A percentile compares a stretch with the other conserved stretches of the same genome.
phyloP scores from a whole-genome alignment of 1,284 basidiomycete species.

The Athelia psychrophila region DNA sequence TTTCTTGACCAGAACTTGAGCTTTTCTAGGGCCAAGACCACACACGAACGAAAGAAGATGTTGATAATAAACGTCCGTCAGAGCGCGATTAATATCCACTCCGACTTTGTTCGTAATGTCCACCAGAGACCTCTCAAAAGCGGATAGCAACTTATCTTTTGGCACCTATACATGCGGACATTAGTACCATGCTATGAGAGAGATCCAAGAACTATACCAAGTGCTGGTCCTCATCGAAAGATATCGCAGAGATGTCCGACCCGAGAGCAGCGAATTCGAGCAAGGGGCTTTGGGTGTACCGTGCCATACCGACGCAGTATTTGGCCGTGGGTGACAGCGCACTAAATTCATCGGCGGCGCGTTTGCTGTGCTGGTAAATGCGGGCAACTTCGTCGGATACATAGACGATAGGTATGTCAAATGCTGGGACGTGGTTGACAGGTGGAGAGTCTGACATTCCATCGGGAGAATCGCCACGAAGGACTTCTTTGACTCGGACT shows the following conservation, averaged over 20 bases:
- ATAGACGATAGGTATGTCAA: conserved; percentile 77
- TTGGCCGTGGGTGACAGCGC: conserved; percentile 80
- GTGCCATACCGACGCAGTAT: conserved; percentile 93
- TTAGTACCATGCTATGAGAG: background rate
- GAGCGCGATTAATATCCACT: conserved; percentile 93
- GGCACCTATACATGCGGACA: conserved; percentile 57
- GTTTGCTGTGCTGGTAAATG: conserved; percentile 89
- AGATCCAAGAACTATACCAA: conserved; percentile 45
- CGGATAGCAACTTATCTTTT: conserved; percentile 77
- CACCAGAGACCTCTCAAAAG: conserved; percentile 87
- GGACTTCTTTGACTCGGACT: conserved; percentile 57
- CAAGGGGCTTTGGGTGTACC: conserved; percentile 92
- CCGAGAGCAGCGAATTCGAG: conserved; percentile 92
- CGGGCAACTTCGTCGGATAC: conserved; percentile 92
- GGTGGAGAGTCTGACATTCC: conserved; percentile 14
- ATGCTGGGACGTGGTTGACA: conserved; percentile 37
- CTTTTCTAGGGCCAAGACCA: conserved; percentile 95
- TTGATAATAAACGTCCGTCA: conserved; percentile 85
- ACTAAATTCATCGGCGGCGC: conserved; percentile 86
- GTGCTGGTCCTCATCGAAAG: conserved; percentile 86
- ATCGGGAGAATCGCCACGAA: conserved; percentile 35
- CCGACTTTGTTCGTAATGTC: conserved; percentile 91
- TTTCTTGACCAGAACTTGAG: conserved; percentile 81
- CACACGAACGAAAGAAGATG: conserved; percentile 88
- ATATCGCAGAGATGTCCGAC: conserved; percentile 75